Evolutionary conservation across 306 rosid species (phyloP).

Genomic region (Canavalia gladiata): DNA sequence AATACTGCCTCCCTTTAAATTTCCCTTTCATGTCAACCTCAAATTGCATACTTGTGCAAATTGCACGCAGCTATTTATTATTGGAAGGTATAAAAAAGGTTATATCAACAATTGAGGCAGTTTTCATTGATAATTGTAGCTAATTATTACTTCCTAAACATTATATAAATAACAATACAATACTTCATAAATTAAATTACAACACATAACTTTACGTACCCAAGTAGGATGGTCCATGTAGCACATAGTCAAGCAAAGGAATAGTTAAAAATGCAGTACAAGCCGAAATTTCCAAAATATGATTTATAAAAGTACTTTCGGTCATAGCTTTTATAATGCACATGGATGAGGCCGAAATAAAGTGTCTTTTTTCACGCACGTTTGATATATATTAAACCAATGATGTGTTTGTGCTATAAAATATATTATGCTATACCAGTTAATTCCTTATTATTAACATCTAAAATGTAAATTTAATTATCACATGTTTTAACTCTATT

Average conservation of each 20-base stretch:
- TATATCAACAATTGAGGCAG: background rate
- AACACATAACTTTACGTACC: background rate
- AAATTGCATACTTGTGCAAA: background rate
- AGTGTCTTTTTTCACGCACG: slow-evolving; percentile 43
- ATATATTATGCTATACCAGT: background rate
- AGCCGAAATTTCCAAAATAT: slow-evolving; percentile 10
- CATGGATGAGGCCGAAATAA: slow-evolving; percentile 42
- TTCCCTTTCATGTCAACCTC: background rate
- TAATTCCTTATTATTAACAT: background rate
- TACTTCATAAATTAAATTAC: background rate
- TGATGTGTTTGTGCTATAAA: background rate
- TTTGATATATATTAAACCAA: background rate
- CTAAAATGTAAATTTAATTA: too few species aligned
- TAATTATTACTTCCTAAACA: background rate
- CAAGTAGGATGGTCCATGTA: slow-evolving; percentile 38
- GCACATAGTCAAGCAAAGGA: background rate
- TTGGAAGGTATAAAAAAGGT: too few species aligned
- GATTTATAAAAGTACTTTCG: slow-evolving; percentile 39
- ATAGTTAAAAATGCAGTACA: slow-evolving; percentile 2
- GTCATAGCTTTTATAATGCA: slow-evolving; percentile 51
- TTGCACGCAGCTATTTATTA: background rate
- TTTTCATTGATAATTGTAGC: background rate
- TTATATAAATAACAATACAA: background rate
- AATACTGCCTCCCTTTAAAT: background rate
- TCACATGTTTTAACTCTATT: too few species aligned